Evolutionary conservation across 169 alveolate genomes (phyloP).

Genomic region (Eimeria falciformis): DNA sequence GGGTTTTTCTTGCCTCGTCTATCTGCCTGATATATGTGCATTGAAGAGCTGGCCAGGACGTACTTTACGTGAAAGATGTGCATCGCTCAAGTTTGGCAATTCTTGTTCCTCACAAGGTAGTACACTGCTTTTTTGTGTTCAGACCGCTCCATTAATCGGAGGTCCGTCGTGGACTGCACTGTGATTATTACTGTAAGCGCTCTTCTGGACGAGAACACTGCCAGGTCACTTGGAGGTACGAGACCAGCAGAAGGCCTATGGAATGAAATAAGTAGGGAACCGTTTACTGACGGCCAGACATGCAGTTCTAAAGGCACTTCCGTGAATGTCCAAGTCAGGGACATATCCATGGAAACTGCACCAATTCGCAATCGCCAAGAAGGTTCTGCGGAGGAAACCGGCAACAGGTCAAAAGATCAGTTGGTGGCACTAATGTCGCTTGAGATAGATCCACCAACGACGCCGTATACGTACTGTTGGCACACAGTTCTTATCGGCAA

Average conservation of each 20-base stretch:
- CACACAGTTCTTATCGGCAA: not conserved
- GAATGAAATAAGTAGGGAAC: conserved; percentile 6
- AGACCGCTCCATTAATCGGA: conserved; percentile 19
- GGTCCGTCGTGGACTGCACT: not conserved
- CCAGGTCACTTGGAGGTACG: not conserved
- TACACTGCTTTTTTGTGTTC: not conserved
- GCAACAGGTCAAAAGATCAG: not conserved
- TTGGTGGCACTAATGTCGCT: conserved; percentile 42
- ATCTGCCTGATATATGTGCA: too few relatives aligned
- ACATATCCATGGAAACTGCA: not conserved
- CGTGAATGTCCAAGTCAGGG: not conserved
- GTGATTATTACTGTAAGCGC: conserved; percentile 28
- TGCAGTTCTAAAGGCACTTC: conserved; percentile 4
- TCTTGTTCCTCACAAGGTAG: too few relatives aligned
- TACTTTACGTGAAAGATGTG: too few relatives aligned
- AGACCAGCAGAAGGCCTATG: conserved; percentile 26
- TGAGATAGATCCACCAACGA: not conserved
- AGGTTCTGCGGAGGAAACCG: conserved; percentile 36
- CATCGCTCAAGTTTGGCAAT: too few relatives aligned
- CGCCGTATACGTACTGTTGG: conserved; percentile 48
- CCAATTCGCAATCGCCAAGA: conserved; percentile 22
- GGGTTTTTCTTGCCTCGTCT: too few relatives aligned
- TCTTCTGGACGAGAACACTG: conserved; percentile 6
- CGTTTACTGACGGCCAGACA: conserved; percentile 1
- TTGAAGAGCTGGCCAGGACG: too few relatives aligned